These are phyloP conservation scores for Tilletia caries DNA, from an alignment of 1,284 basidiomycete genomes.

Conservation along the genomic window DNA sequence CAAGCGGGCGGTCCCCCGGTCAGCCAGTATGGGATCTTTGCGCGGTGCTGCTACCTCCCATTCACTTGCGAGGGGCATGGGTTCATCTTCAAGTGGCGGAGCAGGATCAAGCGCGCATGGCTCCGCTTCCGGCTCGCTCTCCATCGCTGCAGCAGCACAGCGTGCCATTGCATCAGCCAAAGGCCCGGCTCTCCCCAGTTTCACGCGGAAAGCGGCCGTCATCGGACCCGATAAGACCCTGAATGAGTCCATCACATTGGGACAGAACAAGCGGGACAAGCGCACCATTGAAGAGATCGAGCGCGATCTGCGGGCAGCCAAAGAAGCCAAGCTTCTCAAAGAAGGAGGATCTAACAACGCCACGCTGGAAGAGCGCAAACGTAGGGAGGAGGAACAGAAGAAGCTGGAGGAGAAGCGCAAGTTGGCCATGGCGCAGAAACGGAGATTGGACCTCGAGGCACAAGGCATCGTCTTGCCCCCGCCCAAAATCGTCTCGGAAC, in stretches of 20 bases:
- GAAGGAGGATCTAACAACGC: conserved; percentile 14
- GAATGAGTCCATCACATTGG: conserved; percentile 19
- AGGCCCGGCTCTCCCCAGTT: not conserved
- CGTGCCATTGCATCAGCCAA: not conserved
- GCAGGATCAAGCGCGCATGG: too few species aligned
- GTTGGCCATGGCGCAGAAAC: conserved; percentile 35
- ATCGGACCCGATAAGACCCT: not conserved
- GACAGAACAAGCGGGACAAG: conserved; percentile 32
- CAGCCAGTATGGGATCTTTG: not conserved
- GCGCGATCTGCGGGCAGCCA: conserved; percentile 29
- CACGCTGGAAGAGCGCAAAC: conserved; percentile 18
- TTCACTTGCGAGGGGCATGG: not conserved
- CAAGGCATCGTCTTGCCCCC: not conserved
- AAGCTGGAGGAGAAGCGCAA: conserved; percentile 19
- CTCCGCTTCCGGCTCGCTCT: too few species aligned
- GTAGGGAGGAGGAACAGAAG: conserved; percentile 28
- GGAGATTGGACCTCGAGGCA: conserved; percentile 9
- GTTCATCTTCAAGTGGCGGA: too few species aligned
- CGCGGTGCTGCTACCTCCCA: not conserved
- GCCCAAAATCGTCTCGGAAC: too few species aligned
- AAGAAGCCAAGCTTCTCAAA: conserved; percentile 19
- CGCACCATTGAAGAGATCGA: conserved; percentile 41
- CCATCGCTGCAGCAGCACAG: too few species aligned
- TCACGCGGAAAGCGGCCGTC: not conserved
- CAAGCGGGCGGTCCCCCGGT: not conserved